Percentiles rank a stretch among this genome's conserved stretches.
These are phyloP conservation scores for Colletotrichum euphorbiae DNA, from an alignment of 2,329 filamentous ascomycete genomes.

Conservation along the genomic window DNA sequence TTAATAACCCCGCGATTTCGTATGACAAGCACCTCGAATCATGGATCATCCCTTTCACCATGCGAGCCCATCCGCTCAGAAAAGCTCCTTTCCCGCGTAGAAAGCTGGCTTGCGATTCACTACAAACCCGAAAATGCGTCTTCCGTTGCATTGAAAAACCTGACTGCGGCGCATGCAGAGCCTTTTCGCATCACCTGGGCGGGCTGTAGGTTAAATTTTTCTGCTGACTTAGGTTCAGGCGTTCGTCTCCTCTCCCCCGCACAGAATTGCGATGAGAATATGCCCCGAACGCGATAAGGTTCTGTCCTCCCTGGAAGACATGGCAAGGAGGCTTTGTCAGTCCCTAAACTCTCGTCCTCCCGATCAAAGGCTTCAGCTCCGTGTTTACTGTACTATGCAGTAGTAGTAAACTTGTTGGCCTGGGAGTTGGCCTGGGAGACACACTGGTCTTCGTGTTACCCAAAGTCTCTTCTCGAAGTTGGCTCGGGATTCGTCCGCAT, in stretches of 20 bases:
- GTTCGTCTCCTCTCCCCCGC: constrained; percentile 3
- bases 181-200: neutral
- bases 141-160: constrained; percentile 5
- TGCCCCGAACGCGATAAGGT: constrained; percentile 1
- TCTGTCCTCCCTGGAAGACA: neutral
- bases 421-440: no score
- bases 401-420: neutral
- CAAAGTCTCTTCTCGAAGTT: neutral
- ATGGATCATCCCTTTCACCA: constrained; percentile 23
- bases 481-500: constrained; percentile 4
- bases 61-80: constrained; percentile 1
- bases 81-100: neutral
- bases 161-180: neutral
- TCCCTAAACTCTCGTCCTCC: constrained; percentile 2
- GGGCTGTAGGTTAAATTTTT: neutral
- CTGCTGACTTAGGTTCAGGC: neutral
- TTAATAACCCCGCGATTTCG: constrained; percentile 10
- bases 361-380: neutral
- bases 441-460: neutral
- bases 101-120: constrained; percentile 6
- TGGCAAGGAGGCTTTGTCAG: constrained; percentile 5
- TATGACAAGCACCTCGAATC: neutral
- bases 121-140: neutral
- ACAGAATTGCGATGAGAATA: neutral
- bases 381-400: no score